Percentiles rank a stretch among this genome's conserved stretches.
Evolutionary conservation across 345 rosid species (phyloP).

Genomic region (Salix caprea): DNA sequence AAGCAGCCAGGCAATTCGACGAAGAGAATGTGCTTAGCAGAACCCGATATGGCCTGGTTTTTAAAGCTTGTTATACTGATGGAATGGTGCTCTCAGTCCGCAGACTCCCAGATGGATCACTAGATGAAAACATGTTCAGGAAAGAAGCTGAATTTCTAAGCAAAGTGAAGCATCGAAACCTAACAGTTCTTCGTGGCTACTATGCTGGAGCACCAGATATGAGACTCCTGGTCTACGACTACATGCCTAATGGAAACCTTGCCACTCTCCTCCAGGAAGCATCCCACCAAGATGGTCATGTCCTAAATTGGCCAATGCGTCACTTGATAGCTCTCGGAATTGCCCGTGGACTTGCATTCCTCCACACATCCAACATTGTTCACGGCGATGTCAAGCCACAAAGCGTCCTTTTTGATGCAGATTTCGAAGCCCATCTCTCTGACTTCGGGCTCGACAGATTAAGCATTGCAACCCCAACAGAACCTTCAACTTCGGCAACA

Average conservation of each 20-base stretch:
- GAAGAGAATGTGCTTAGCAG: conserved; percentile 91
- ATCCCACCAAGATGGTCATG: conserved; percentile 96
- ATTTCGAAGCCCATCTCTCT: conserved; percentile 89
- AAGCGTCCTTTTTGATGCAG: conserved; percentile 83
- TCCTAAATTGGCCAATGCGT: conserved; percentile 98
- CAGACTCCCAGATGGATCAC: conserved; percentile 56
- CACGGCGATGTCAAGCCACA: conserved; percentile 95
- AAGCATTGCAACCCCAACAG: conserved; percentile 42
- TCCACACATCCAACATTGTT: conserved; percentile 72
- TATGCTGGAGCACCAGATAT: conserved; percentile 75
- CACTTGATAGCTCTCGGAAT: conserved; percentile 92
- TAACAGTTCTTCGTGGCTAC: conserved; percentile 87
- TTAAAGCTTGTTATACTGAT: conserved; percentile 80
- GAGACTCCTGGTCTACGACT: conserved; percentile 76
- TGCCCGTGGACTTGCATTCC: conserved; percentile 80
- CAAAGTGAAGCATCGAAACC: conserved; percentile 78
- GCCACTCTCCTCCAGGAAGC: conserved; percentile 93
- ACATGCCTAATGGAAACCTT: conserved; percentile 98
- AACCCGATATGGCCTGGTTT: conserved; percentile 63
- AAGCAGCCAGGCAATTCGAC: conserved; percentile 82
- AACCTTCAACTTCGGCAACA: conserved; percentile 51
- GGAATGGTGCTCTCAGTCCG: conserved; percentile 90
- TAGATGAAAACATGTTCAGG: conserved; percentile 67
- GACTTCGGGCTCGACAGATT: conserved; percentile 79
- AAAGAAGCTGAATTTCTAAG: conserved; percentile 88